Evolutionary conservation across 345 rosid genomes (phyloP).

Genomic region (Eutrema japonicum): DNA sequence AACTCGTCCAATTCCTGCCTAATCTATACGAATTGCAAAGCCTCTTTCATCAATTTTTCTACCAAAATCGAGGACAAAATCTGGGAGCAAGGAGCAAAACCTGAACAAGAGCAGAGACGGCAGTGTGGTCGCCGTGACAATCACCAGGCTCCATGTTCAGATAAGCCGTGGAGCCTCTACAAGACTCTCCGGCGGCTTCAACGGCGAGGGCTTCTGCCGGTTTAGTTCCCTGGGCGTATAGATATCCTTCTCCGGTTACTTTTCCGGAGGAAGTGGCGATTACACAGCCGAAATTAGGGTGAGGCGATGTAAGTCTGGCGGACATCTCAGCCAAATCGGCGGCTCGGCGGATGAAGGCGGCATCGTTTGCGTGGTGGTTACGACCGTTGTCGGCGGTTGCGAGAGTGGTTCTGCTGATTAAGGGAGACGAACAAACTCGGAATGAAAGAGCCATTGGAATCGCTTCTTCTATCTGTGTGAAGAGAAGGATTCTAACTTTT

Average conservation of each 20-base stretch:
- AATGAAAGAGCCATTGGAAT: conserved; percentile 49
- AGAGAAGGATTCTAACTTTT: not conserved
- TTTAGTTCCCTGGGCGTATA: conserved; percentile 87
- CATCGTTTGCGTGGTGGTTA: conserved; percentile 54
- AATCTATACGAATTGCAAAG: conserved; percentile 44
- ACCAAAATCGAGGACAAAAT: not conserved
- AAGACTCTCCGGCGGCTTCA: conserved; percentile 64
- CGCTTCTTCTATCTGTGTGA: not conserved
- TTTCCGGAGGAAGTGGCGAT: conserved; percentile 55
- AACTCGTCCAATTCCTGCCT: conserved; percentile 87
- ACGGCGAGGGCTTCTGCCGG: conserved; percentile 78
- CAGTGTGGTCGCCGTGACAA: conserved; percentile 83
- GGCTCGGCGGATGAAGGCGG: conserved; percentile 65
- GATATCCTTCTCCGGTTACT: conserved; percentile 78
- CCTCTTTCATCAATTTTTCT: not conserved
- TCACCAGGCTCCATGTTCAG: conserved; percentile 93
- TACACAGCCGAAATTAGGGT: conserved; percentile 91
- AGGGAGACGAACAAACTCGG: conserved; percentile 39
- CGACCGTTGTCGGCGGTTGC: conserved; percentile 3
- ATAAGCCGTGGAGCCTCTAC: conserved; percentile 75
- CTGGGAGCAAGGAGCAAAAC: conserved; percentile 40
- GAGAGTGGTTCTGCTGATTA: conserved; percentile 48
- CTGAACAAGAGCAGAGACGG: conserved; percentile 90
- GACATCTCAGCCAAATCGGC: conserved; percentile 73
- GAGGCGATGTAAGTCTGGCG: conserved; percentile 85